These are phyloP conservation scores for Alternaria sp. DNA, from an alignment of 2,329 filamentous ascomycete genomes.

Conservation along the genomic window DNA sequence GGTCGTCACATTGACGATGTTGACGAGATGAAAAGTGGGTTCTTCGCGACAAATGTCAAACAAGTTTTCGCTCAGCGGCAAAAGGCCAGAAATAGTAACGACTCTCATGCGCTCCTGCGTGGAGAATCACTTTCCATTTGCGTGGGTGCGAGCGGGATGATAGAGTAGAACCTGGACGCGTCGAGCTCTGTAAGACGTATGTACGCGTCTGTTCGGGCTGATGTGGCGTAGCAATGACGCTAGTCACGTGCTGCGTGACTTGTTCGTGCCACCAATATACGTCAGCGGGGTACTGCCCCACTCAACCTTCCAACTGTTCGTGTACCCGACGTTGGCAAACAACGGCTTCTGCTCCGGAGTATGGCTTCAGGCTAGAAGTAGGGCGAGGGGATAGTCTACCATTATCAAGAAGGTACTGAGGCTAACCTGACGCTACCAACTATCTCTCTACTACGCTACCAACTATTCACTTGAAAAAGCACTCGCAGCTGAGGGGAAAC, in stretches of 20 bases:
- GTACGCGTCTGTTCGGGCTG: neutral
- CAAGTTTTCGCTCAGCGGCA: slow-evolving; percentile 7
- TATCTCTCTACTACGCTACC: neutral
- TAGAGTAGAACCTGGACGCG: neutral
- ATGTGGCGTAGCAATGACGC: slow-evolving; percentile 17
- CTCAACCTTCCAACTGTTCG: neutral
- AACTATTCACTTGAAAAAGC: neutral
- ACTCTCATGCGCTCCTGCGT: neutral
- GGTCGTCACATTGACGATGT: neutral
- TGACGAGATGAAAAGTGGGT: slow-evolving; percentile 20
- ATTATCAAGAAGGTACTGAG: neutral
- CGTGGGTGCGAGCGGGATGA: neutral
- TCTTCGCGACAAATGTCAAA: slow-evolving; percentile 12
- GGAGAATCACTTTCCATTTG: neutral
- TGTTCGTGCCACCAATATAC: slow-evolving; percentile 24
- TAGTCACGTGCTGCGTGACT: slow-evolving; percentile 27
- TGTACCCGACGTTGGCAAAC: neutral
- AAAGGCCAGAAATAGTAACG: slow-evolving; percentile 3
- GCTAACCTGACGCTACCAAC: neutral
- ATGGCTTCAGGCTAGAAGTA: neutral
- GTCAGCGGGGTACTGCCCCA: slow-evolving; percentile 22
- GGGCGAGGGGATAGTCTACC: neutral
- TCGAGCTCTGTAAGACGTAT: neutral
- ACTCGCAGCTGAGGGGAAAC: neutral
- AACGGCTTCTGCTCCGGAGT: neutral